phyloP scores from a whole-genome alignment of 163 green algal genomes.

The Prototheca wickerhamii region DNA sequence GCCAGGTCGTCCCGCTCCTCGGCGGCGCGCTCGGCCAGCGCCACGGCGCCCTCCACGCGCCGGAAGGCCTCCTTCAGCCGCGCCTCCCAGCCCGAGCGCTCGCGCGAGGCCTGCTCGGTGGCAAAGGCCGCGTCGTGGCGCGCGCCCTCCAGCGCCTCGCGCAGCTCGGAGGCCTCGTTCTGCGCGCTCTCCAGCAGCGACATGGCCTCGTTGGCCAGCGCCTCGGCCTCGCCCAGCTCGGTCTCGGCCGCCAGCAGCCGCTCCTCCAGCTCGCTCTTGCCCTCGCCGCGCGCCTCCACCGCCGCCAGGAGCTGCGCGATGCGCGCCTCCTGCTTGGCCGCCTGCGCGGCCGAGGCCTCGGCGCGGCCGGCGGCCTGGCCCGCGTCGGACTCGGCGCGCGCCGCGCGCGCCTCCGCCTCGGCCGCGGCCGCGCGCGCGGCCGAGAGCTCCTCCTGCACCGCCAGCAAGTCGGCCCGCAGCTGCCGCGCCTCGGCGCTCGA shows the following conservation, averaged over 20 bases:
- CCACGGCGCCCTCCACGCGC: conserved; percentile 20
- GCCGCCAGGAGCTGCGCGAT: conserved; percentile 13
- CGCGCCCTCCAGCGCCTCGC: not conserved
- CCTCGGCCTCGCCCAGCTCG: conserved; percentile 16
- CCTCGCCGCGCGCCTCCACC: conserved; percentile 8
- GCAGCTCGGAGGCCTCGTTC: not conserved
- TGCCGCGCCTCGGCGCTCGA: not conserved
- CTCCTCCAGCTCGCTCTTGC: conserved; percentile 14
- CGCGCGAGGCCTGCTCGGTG: not conserved
- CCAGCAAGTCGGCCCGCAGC: not conserved
- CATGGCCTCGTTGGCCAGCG: conserved; percentile 17
- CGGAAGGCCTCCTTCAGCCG: conserved; percentile 26
- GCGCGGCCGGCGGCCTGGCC: not conserved
- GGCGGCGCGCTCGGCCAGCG: conserved; percentile 23
- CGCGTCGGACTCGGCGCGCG: conserved; percentile 1
- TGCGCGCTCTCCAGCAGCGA: not conserved
- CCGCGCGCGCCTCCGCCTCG: conserved; percentile 7
- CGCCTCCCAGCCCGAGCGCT: conserved; percentile 19
- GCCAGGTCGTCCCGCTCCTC: conserved; percentile 16
- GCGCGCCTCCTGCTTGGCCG: conserved; percentile 8
- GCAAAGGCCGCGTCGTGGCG: not conserved
- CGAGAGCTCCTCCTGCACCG: conserved; percentile 9
- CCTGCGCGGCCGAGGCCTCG: conserved; percentile 8
- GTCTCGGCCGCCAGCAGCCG: conserved; percentile 1
- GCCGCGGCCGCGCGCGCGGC: not conserved